Evolutionary conservation across 2,329 filamentous ascomycete species (phyloP).

Genomic region (Allantophomopsis lycopodina): DNA sequence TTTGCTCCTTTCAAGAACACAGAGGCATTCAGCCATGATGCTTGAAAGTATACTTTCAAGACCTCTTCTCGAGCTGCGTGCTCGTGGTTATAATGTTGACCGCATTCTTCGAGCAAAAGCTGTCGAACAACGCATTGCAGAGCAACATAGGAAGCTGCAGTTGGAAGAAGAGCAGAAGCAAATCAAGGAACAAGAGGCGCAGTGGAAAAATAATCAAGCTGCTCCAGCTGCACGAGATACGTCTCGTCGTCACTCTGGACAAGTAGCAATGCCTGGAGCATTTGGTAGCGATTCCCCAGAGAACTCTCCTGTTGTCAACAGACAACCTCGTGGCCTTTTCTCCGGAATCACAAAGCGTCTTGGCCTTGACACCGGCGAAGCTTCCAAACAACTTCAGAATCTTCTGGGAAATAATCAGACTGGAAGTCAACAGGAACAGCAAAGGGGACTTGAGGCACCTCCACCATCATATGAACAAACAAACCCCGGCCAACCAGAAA

Average conservation of each 20-base stretch:
- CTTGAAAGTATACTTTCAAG: constrained; percentile 84
- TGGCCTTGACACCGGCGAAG: constrained; percentile 43
- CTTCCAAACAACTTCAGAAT: constrained; percentile 28
- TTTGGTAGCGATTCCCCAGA: constrained; percentile 54
- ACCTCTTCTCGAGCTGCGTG: constrained; percentile 67
- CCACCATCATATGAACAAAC: constrained; percentile 6
- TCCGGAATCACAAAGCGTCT: constrained; percentile 51
- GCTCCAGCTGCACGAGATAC: constrained; percentile 7
- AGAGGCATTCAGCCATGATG: constrained; percentile 78
- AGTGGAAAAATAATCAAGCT: constrained; percentile 18
- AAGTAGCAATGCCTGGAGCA: constrained; percentile 54
- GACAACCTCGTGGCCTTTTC: constrained; percentile 45
- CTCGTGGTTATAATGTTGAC: constrained; percentile 92
- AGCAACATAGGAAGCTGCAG: constrained; percentile 64
- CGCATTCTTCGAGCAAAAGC: constrained; percentile 82
- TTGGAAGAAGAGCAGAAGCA: constrained; percentile 59
- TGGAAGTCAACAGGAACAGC: constrained; percentile 1
- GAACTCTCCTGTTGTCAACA: constrained; percentile 24
- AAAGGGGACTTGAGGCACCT: constrained; percentile 7
- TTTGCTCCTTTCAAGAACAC: constrained; percentile 67
- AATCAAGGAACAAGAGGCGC: constrained; percentile 44
- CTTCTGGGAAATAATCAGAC: constrained; percentile 20
- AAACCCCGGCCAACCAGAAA: constrained; percentile 13
- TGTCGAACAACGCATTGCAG: constrained; percentile 75
- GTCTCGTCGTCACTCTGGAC: constrained; percentile 24